Evolutionary conservation across 2,329 filamentous ascomycete genomes (phyloP).

Genomic region (Tolypocladium amazonense): DNA sequence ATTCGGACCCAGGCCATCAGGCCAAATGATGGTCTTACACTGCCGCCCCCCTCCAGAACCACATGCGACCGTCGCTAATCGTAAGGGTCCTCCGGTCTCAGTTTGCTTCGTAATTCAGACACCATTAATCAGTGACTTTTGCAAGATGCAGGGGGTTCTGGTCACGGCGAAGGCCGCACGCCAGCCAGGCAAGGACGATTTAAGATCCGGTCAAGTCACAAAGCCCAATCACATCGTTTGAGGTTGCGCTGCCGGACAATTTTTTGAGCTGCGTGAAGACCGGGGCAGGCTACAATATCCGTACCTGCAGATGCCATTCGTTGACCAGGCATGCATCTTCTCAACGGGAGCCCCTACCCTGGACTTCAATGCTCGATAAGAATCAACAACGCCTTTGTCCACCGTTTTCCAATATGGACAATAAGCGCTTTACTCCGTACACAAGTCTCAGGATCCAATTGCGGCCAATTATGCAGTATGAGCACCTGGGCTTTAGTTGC

Average conservation of each 20-base stretch:
- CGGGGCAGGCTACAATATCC: not conserved
- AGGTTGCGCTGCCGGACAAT: not conserved
- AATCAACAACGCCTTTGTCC: not conserved
- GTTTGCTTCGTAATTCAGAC: not conserved
- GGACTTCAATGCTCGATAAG: not conserved
- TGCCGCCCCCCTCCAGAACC: not conserved
- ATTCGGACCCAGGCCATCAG: not conserved
- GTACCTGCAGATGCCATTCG: not conserved
- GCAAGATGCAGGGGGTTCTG: not conserved
- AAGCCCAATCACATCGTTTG: not conserved
- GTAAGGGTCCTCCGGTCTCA: not conserved
- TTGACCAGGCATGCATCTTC: too few relatives aligned
- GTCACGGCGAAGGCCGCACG: not conserved
- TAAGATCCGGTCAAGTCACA: not conserved
- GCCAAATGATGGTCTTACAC: not conserved
- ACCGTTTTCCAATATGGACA: not conserved
- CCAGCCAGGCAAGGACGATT: not conserved
- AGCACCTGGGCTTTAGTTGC: too few relatives aligned
- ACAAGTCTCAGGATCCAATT: too few relatives aligned
- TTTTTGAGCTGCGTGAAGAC: not conserved
- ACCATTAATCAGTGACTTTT: not conserved
- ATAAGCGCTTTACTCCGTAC: not conserved
- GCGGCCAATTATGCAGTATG: too few relatives aligned
- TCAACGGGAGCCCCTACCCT: not conserved
- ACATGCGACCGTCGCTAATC: not conserved